These are phyloP conservation scores for Besnoitia besnoiti DNA, from an alignment of 169 alveolate genomes.

Conservation along the genomic window DNA sequence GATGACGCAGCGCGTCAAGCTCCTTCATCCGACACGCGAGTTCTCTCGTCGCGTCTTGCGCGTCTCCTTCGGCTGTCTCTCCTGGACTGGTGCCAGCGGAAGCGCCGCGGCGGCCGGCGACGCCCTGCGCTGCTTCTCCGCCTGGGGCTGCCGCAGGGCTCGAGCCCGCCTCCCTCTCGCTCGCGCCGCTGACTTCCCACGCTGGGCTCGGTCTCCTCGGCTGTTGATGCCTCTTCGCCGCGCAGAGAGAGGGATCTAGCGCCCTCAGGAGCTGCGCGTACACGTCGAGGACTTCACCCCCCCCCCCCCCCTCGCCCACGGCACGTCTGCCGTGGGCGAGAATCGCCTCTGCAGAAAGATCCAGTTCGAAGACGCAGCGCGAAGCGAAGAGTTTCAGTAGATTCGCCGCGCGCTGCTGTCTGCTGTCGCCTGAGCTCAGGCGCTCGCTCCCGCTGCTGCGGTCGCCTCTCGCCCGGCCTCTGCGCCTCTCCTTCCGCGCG, in stretches of 20 bases:
- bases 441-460: not conserved
- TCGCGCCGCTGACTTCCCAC: too few species aligned
- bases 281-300: not conserved
- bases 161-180: too few species aligned
- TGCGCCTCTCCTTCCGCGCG: not conserved
- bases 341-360: not conserved
- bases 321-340: too few species aligned
- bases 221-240: not conserved
- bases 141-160: too few species aligned
- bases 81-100: too few species aligned
- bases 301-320: not conserved
- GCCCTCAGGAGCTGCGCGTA: not conserved
- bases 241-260: not conserved
- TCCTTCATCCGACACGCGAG: too few species aligned
- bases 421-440: not conserved
- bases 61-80: too few species aligned
- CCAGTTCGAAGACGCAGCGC: not conserved
- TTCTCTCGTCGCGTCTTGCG: too few species aligned
- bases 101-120: too few species aligned
- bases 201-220: not conserved
- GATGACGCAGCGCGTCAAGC: too few species aligned
- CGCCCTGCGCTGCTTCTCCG: too few species aligned
- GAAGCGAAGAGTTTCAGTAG: constrained; percentile 5
- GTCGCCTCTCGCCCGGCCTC: not conserved
- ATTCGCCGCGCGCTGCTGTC: not conserved